A percentile compares a stretch with the other conserved stretches of the same genome.
Conservation (phyloP, 2,329 filamentous ascomycete species). For the Fusarium sarcochroum region DNA sequence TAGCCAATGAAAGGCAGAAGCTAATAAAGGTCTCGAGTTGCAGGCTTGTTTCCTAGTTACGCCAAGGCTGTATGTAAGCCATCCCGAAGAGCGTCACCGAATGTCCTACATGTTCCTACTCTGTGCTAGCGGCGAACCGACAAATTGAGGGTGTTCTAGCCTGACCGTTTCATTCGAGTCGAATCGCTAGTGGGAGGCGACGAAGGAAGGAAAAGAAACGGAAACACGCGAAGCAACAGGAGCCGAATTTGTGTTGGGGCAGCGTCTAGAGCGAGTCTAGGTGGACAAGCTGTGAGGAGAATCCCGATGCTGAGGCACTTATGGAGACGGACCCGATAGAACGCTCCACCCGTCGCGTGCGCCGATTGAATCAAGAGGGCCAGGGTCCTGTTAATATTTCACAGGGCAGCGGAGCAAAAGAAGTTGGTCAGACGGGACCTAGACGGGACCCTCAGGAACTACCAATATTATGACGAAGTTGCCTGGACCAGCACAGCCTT, state of each 20-base stretch:
- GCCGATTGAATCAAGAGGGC: slow-evolving; percentile 31
- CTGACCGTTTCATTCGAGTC: slow-evolving; percentile 4
- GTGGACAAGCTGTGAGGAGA: slow-evolving; percentile 13
- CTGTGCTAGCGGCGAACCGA: slow-evolving; percentile 14
- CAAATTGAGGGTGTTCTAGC: slow-evolving; percentile 2
- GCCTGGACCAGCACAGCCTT: slow-evolving; percentile 9
- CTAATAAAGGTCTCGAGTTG: slow-evolving; percentile 21
- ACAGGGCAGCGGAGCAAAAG: slow-evolving; percentile 5
- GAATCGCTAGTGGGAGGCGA: background rate
- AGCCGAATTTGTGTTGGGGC: slow-evolving; percentile 7
- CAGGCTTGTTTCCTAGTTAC: slow-evolving; percentile 27
- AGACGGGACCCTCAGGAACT: background rate
- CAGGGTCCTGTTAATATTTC: slow-evolving; percentile 30
- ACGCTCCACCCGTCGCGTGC: slow-evolving; percentile 47
- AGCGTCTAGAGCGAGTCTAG: slow-evolving; percentile 37
- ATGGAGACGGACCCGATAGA: slow-evolving; percentile 36
- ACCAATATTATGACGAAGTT: slow-evolving; percentile 13
- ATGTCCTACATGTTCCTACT: slow-evolving; percentile 15
- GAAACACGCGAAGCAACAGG: slow-evolving; percentile 9
- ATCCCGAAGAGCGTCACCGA: slow-evolving; percentile 30
- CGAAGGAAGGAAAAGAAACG: slow-evolving; percentile 25
- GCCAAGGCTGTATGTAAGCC: slow-evolving; percentile 40
- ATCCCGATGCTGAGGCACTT: slow-evolving; percentile 41
- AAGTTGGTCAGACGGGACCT: background rate
- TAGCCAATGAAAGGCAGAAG: slow-evolving; percentile 6